phyloP scores from a whole-genome alignment of 805 yeast genomes.

The Metschnikowia santaceciliae region DNA sequence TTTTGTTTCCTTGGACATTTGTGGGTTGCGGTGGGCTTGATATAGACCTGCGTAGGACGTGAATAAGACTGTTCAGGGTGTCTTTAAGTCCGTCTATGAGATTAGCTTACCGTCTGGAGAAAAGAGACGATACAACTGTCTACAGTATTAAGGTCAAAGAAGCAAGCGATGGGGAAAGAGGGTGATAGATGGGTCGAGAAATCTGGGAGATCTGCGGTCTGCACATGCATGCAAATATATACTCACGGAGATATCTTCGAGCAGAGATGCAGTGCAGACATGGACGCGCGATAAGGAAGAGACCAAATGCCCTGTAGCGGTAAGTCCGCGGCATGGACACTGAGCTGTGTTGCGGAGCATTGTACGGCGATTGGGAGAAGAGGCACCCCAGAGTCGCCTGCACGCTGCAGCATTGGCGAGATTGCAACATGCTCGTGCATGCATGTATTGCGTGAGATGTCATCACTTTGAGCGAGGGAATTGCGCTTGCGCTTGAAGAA shows the following conservation, averaged over 20 bases:
- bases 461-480: background rate
- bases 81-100: too few species aligned
- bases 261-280: background rate
- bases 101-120: too few species aligned
- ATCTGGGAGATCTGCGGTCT: slow-evolving; percentile 4
- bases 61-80: too few species aligned
- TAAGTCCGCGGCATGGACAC: background rate
- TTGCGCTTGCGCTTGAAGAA: too few species aligned
- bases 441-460: background rate
- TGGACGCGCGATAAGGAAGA: background rate
- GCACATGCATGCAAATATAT: background rate
- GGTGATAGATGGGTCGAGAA: background rate
- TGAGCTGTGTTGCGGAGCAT: background rate
- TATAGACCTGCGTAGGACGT: too few species aligned
- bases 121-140: too few species aligned
- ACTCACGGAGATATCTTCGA: background rate
- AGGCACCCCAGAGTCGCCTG: background rate
- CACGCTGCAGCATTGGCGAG: background rate
- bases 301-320: slow-evolving; percentile 2
- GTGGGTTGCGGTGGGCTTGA: background rate
- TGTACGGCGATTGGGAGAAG: background rate
- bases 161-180: background rate
- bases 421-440: slow-evolving; percentile 1
- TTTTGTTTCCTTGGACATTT: slow-evolving; percentile 8
- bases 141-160: too few species aligned